Evolutionary conservation across 371 early-diverging fungal species (phyloP).

Genomic region (Quaeritorhiza haematococci): DNA sequence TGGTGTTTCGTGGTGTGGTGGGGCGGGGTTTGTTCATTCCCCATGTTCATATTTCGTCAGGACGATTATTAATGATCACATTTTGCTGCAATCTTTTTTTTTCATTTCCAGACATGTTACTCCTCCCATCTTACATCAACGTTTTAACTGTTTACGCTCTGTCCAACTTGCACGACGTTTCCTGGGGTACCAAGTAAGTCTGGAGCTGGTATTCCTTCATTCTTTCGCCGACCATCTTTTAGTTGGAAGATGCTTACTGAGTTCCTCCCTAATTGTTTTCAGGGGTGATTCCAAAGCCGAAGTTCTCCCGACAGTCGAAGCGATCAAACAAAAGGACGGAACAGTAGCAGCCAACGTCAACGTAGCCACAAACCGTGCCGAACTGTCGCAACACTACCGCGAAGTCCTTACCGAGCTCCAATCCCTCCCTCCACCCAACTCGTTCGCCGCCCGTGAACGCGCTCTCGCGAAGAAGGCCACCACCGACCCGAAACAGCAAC

Average conservation of each 20-base stretch:
- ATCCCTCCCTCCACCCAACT: too few relatives aligned
- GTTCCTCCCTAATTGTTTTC: too few relatives aligned
- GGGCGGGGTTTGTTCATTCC: too few relatives aligned
- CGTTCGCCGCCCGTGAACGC: too few relatives aligned
- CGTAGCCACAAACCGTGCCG: conserved; percentile 10
- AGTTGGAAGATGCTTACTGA: too few relatives aligned
- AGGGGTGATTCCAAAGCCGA: conserved; percentile 12
- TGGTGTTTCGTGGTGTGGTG: too few relatives aligned
- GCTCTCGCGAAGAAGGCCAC: background rate
- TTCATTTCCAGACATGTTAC: too few relatives aligned
- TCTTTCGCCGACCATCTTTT: too few relatives aligned
- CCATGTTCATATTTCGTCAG: too few relatives aligned
- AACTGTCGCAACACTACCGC: conserved; percentile 12
- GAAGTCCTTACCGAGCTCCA: conserved; percentile 14
- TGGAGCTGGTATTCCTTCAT: too few relatives aligned
- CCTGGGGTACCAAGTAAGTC: conserved; percentile 36
- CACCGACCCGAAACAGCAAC: background rate
- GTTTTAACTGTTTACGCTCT: conserved; percentile 39
- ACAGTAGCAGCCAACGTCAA: conserved; percentile 9
- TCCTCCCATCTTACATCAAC: conserved; percentile 41
- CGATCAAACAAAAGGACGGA: conserved; percentile 13
- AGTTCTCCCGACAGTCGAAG: conserved; percentile 6
- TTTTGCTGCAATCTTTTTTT: too few relatives aligned
- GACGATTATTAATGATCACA: too few relatives aligned
- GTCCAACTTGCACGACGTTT: conserved; percentile 43